Percentiles rank a stretch among this genome's conserved stretches.
These are phyloP conservation scores for Scheffersomyces ergatensis DNA, from an alignment of 805 yeast species.

Conservation along the genomic window DNA sequence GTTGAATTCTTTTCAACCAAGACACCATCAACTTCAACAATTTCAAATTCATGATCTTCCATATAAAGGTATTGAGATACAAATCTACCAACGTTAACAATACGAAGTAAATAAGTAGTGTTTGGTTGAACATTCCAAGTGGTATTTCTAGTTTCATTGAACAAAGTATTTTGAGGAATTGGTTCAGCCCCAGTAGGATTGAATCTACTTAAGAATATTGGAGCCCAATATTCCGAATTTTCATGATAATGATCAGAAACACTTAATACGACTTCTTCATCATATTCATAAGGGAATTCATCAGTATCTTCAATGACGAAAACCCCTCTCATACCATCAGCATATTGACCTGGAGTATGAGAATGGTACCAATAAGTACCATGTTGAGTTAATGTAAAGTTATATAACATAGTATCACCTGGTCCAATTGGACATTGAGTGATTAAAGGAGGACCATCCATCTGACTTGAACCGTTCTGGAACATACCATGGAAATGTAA, in stretches of 20 bases:
- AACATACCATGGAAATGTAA: conserved; percentile 94
- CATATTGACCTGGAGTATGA: conserved; percentile 84
- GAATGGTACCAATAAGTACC: conserved; percentile 99
- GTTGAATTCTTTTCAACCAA: conserved; percentile 58
- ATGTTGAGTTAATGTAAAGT: conserved; percentile 83
- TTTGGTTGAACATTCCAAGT: conserved; percentile 55
- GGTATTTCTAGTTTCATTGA: conserved; percentile 62
- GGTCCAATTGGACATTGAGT: conserved; percentile 91
- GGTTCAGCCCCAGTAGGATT: conserved; percentile 89
- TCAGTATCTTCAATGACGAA: conserved; percentile 69
- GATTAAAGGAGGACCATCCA: conserved; percentile 91
- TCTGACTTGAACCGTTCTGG: conserved; percentile 67
- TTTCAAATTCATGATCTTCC: conserved; percentile 39
- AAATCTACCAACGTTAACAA: conserved; percentile 68
- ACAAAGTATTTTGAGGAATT: conserved; percentile 61
- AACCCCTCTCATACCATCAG: conserved; percentile 87
- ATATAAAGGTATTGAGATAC: conserved; percentile 56
- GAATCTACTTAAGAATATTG: conserved; percentile 55
- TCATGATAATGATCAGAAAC: conserved; percentile 66
- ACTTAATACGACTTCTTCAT: conserved; percentile 57
- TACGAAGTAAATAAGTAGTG: conserved; percentile 61
- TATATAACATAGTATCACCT: conserved; percentile 70
- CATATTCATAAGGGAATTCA: conserved; percentile 53
- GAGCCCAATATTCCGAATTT: conserved; percentile 43
- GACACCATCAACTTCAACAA: conserved; percentile 48